phyloP scores from a whole-genome alignment of 257 asterid species.

The Nicotiana noctiflora region DNA sequence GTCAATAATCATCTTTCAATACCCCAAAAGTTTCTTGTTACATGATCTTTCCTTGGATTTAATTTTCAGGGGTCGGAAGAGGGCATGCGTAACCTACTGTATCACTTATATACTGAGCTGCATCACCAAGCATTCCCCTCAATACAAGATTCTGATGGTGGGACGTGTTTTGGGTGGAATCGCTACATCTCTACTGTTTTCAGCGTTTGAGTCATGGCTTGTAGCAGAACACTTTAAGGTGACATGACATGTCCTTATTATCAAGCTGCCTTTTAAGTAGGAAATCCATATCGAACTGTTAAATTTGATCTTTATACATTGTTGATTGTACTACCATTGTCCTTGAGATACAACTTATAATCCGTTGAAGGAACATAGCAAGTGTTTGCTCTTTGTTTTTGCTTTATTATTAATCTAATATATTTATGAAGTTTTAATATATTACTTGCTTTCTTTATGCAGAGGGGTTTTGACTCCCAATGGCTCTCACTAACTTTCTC shows the following conservation, averaged over 20 bases:
- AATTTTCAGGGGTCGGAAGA: conserved; percentile 78
- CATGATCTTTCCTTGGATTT: neutral
- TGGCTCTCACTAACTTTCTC: conserved; percentile 97
- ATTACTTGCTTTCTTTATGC: conserved; percentile 18
- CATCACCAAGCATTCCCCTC: conserved; percentile 92
- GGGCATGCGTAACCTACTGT: conserved; percentile 90
- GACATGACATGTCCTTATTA: neutral
- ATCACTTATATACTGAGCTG: conserved; percentile 90
- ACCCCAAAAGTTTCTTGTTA: neutral
- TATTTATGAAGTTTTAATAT: conserved; percentile 1
- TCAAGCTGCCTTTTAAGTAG: neutral
- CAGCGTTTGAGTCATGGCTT: conserved; percentile 96
- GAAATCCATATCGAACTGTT: neutral
- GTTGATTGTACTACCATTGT: neutral
- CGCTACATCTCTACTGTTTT: conserved; percentile 90
- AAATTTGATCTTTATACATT: neutral
- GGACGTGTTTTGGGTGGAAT: conserved; percentile 95
- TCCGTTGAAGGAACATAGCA: neutral
- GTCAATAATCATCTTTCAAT: neutral
- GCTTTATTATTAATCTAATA: neutral
- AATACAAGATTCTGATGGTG: conserved; percentile 74
- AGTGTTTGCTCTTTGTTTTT: neutral
- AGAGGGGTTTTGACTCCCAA: conserved; percentile 90
- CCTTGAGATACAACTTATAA: neutral
- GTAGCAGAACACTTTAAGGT: conserved; percentile 99